These are phyloP conservation scores for Calycina herbarum DNA, from an alignment of 2,329 filamentous ascomycete species.

Conservation along the genomic window DNA sequence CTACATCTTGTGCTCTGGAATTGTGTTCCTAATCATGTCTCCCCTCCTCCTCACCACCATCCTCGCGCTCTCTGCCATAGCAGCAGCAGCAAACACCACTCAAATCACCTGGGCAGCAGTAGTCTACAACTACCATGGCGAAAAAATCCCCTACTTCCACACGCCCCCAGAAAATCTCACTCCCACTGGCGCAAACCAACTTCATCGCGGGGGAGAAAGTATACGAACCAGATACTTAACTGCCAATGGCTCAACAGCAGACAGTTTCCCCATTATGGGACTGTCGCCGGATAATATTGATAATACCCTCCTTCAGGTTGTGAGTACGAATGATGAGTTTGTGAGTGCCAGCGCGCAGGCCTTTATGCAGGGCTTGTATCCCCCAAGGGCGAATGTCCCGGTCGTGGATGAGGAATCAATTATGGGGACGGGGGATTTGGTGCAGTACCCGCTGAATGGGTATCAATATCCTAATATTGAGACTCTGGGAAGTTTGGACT, in stretches of 20 bases:
- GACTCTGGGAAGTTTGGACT: conserved; percentile 49
- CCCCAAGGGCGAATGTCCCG: conserved; percentile 49
- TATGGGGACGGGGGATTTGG: conserved; percentile 58
- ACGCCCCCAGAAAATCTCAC: conserved; percentile 44
- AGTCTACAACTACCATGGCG: conserved; percentile 46
- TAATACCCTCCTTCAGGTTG: conserved; percentile 47
- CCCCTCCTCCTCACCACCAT: conserved; percentile 18
- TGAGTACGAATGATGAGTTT: conserved; percentile 45
- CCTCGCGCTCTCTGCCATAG: conserved; percentile 6
- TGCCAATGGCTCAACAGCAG: conserved; percentile 31
- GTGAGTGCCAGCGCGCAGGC: conserved; percentile 69
- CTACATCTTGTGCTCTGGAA: not conserved
- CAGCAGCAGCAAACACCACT: conserved; percentile 15
- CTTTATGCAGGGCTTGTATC: conserved; percentile 84
- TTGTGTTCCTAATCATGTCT: conserved; percentile 11
- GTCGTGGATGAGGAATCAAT: conserved; percentile 42
- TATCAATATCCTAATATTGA: conserved; percentile 77
- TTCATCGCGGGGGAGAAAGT: conserved; percentile 48
- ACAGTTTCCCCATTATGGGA: conserved; percentile 43
- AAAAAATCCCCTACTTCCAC: conserved; percentile 48
- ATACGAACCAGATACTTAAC: conserved; percentile 52
- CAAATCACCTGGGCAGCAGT: conserved; percentile 35
- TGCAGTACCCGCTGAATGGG: conserved; percentile 68
- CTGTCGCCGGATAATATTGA: conserved; percentile 48
- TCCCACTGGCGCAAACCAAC: conserved; percentile 54